phyloP scores from a whole-genome alignment of 805 yeast genomes.

The Ogataea saltuana region DNA sequence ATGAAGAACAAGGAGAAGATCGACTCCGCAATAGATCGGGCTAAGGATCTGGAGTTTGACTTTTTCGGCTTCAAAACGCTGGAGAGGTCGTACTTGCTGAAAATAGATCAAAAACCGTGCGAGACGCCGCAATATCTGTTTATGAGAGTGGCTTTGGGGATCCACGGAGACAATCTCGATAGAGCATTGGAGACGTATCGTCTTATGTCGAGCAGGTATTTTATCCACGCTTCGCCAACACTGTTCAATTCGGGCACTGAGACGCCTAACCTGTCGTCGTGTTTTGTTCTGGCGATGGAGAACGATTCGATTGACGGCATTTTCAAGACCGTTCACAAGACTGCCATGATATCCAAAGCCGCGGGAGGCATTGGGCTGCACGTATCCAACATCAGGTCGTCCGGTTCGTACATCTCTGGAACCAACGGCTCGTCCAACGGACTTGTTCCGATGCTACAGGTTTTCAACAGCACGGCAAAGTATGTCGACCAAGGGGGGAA shows the following conservation, averaged over 20 bases:
- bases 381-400: constrained; percentile 80
- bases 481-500: constrained; percentile 99
- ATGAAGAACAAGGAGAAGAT: constrained; percentile 57
- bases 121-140: constrained; percentile 92
- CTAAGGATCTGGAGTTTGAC: constrained; percentile 74
- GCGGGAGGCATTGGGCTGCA: constrained; percentile 97
- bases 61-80: constrained; percentile 93
- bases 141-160: constrained; percentile 90
- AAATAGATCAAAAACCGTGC: constrained; percentile 61
- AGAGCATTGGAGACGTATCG: constrained; percentile 79
- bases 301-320: constrained; percentile 97
- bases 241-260: constrained; percentile 92
- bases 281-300: constrained; percentile 87
- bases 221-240: constrained; percentile 96
- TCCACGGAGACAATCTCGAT: constrained; percentile 69
- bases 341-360: constrained; percentile 89
- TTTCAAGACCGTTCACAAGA: constrained; percentile 80
- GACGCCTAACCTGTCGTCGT: constrained; percentile 81
- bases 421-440: constrained; percentile 94
- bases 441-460: constrained; percentile 93
- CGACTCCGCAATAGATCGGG: constrained; percentile 66
- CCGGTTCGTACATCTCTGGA: constrained; percentile 87
- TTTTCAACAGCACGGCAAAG: constrained; percentile 92
- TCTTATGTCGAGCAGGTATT: constrained; percentile 81
- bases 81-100: constrained; percentile 79